Conservation (phyloP, 2,329 filamentous ascomycete genomes). For the Cercospora berteroae region DNA sequence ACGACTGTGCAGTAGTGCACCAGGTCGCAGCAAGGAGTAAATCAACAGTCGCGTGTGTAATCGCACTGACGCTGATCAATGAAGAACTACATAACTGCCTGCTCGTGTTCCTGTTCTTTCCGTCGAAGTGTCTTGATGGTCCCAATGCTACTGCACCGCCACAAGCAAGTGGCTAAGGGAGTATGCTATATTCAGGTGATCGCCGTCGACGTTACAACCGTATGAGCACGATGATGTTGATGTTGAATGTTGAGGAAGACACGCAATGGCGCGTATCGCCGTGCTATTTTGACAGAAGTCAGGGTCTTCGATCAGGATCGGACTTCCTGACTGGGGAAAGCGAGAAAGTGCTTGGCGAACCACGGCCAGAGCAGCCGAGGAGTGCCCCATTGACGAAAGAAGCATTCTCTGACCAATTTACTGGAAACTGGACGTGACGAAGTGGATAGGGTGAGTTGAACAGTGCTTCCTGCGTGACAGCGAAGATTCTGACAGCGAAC, state of each 20-base stretch:
- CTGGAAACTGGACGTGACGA: neutral
- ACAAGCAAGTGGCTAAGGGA: neutral
- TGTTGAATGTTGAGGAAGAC: conserved; percentile 1
- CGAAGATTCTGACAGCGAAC: neutral
- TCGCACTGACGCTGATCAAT: neutral
- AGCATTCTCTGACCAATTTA: neutral
- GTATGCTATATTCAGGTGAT: neutral
- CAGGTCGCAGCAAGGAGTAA: neutral
- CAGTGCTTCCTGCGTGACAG: neutral
- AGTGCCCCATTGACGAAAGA: neutral
- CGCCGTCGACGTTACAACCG: neutral
- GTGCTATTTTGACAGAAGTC: neutral
- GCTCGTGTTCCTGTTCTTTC: neutral
- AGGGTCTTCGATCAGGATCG: conserved; percentile 1
- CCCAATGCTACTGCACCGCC: neutral
- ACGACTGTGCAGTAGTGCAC: neutral
- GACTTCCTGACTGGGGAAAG: neutral
- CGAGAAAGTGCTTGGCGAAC: neutral
- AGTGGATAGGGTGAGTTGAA: neutral
- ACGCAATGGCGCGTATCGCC: conserved; percentile 2
- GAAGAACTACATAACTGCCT: neutral
- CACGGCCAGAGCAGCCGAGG: neutral
- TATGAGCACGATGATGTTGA: neutral
- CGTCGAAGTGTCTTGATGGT: neutral
- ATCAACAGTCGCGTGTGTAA: neutral